Evolutionary conservation across 169 alveolate genomes (phyloP).

Genomic region (Plasmodium malariae): DNA sequence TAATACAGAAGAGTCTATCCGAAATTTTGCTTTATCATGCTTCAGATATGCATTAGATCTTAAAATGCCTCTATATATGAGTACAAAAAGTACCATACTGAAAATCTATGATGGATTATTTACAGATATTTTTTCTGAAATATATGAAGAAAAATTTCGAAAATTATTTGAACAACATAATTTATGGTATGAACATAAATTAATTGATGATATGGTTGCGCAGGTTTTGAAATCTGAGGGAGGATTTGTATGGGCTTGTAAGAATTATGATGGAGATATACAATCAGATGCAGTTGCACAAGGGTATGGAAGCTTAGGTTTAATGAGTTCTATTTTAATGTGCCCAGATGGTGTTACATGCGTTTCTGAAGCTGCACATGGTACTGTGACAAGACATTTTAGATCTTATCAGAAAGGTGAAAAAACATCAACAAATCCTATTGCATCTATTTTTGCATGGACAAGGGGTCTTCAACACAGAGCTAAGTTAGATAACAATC

Average conservation of each 20-base stretch:
- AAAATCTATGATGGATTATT: slow-evolving; percentile 95
- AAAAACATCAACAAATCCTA: slow-evolving; percentile 96
- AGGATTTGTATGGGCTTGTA: slow-evolving; percentile 99
- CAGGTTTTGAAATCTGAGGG: slow-evolving; percentile 94
- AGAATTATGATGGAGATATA: slow-evolving; percentile 98
- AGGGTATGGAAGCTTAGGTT: slow-evolving; percentile 95
- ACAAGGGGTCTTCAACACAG: slow-evolving; percentile 92
- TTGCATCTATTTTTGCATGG: slow-evolving; percentile 97
- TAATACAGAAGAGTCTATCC: slow-evolving; percentile 93
- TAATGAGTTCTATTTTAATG: slow-evolving; percentile 95
- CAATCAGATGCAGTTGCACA: slow-evolving; percentile 96
- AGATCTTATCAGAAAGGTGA: slow-evolving; percentile 91
- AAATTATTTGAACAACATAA: slow-evolving; percentile 89
- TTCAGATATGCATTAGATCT: slow-evolving; percentile 91
- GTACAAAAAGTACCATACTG: slow-evolving; percentile 94
- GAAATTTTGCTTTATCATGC: slow-evolving; percentile 94
- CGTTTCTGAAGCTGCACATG: slow-evolving; percentile 98
- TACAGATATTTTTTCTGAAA: slow-evolving; percentile 93
- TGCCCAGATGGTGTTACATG: slow-evolving; percentile 94
- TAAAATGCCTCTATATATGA: slow-evolving; percentile 93
- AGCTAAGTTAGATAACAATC: slow-evolving; percentile 92
- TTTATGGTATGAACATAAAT: slow-evolving; percentile 94
- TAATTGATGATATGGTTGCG: slow-evolving; percentile 98
- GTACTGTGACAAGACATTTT: slow-evolving; percentile 96
- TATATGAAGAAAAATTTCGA: slow-evolving; percentile 91